Evolutionary conservation across 768 basidiomycete genomes (phyloP).

Genomic region (Mycena kentingensis): DNA sequence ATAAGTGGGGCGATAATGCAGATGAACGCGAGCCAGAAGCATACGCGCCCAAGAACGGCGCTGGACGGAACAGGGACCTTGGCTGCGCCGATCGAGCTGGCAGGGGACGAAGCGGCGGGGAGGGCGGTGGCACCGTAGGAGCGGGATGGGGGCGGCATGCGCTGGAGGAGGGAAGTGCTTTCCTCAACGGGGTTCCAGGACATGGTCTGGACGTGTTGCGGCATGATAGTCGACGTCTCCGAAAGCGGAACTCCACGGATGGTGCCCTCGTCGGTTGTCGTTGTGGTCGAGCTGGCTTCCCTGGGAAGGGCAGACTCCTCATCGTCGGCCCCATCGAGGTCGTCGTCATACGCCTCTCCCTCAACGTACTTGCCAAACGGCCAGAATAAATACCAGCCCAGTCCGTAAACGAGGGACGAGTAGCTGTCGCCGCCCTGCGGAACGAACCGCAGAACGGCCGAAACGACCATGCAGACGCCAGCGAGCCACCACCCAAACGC

Average conservation of each 20-base stretch:
- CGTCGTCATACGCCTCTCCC: constrained; percentile 57
- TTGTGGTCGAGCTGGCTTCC: constrained; percentile 16
- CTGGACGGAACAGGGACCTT: constrained; percentile 36
- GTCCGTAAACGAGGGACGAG: constrained; percentile 81
- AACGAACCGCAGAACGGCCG: constrained; percentile 67
- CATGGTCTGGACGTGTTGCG: constrained; percentile 38
- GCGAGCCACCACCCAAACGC: constrained; percentile 95
- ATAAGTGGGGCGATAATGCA: constrained; percentile 86
- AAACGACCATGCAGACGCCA: constrained; percentile 64
- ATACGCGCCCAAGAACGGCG: constrained; percentile 67
- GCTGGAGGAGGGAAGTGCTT: constrained; percentile 48
- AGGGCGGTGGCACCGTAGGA: constrained; percentile 68
- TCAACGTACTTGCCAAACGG: constrained; percentile 99
- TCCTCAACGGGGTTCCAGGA: constrained; percentile 52
- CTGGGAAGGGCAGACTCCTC: constrained; percentile 35
- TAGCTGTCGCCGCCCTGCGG: constrained; percentile 85
- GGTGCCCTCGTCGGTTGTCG: constrained; percentile 21
- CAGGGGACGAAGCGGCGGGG: constrained; percentile 34
- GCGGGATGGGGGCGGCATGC: constrained; percentile 48
- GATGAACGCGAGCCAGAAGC: constrained; percentile 81
- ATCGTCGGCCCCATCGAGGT: constrained; percentile 38
- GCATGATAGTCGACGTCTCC: constrained; percentile 44
- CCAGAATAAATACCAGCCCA: constrained; percentile 97
- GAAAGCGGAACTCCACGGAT: constrained; percentile 40
- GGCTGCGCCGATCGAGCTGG: constrained; percentile 32